phyloP scores from a whole-genome alignment of 176 grass and related monocot species.

The Typha latifolia region DNA sequence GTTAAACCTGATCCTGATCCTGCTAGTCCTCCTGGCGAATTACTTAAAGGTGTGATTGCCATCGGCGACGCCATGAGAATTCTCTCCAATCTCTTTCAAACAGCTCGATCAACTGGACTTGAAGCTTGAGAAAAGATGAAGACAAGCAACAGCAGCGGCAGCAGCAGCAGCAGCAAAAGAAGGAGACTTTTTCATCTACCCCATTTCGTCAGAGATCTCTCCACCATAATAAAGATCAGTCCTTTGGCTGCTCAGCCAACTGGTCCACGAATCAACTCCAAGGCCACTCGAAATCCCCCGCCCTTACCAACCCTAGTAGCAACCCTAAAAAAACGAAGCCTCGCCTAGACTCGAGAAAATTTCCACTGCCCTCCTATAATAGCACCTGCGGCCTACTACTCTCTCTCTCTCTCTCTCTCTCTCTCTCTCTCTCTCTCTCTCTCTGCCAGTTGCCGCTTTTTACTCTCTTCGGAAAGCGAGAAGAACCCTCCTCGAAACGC shows the following conservation, averaged over 20 bases:
- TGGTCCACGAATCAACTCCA: constrained; percentile 9
- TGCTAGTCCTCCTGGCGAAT: not conserved
- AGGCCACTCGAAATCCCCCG: not conserved
- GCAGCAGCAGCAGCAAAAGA: not conserved
- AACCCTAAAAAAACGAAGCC: not conserved
- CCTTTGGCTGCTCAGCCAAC: not conserved
- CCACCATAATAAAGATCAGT: not conserved
- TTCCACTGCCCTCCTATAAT: not conserved
- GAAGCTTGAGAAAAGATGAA: not conserved
- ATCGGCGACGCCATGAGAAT: not conserved
- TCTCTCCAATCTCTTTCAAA: not conserved
- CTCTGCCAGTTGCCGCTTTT: constrained; percentile 2
- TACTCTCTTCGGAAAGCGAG: not conserved
- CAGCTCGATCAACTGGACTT: not conserved
- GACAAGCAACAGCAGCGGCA: not conserved
- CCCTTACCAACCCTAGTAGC: not conserved
- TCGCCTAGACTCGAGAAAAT: not conserved
- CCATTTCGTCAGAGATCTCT: not conserved
- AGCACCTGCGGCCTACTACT: not conserved
- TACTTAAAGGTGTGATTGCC: not conserved
- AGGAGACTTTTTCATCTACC: not conserved
- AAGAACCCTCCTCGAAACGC: not conserved
- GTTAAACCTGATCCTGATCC: not conserved
- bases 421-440: not conserved
- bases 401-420: not conserved